These are phyloP conservation scores for Buddleja alternifolia DNA, from an alignment of 257 asterid species.

Conservation along the genomic window DNA sequence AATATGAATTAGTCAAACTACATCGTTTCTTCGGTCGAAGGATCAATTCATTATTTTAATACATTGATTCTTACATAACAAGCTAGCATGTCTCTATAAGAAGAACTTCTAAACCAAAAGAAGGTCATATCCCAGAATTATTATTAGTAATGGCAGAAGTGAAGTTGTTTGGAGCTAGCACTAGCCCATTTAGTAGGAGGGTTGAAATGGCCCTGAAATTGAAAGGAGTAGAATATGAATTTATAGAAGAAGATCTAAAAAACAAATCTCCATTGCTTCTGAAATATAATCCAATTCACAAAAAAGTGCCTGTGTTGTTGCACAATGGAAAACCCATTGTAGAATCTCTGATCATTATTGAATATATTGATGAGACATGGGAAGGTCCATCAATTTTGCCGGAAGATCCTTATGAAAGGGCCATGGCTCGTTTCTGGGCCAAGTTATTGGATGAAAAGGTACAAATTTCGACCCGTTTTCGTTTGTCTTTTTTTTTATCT, in stretches of 20 bases:
- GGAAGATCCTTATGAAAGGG: constrained; percentile 42
- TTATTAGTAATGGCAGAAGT: constrained; percentile 42
- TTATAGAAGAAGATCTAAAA: constrained; percentile 33
- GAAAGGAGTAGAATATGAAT: constrained; percentile 53
- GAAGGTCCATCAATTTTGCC: constrained; percentile 45
- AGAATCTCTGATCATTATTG: constrained; percentile 50
- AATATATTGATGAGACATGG: constrained; percentile 59
- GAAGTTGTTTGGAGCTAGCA: constrained; percentile 44
- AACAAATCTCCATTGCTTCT: constrained; percentile 47
- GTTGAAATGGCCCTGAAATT: constrained; percentile 47
- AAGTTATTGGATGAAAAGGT: constrained; percentile 56
- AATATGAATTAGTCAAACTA: too few species aligned
- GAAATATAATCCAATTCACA: constrained; percentile 49
- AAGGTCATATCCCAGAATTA: neutral
- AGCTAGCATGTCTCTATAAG: constrained; percentile 5
- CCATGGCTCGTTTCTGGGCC: constrained; percentile 55
- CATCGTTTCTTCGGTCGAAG: too few species aligned
- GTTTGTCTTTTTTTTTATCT: neutral
- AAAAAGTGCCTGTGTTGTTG: constrained; percentile 46
- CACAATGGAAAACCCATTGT: constrained; percentile 51
- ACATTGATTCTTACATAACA: constrained; percentile 3
- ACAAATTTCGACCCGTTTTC: neutral
- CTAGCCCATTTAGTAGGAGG: constrained; percentile 46
- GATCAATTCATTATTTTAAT: too few species aligned
- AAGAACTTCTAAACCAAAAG: neutral